A percentile compares a stretch with the other conserved stretches of the same genome.
Evolutionary conservation across 768 basidiomycete species (phyloP).

Genomic region (Lentinula detonsa): DNA sequence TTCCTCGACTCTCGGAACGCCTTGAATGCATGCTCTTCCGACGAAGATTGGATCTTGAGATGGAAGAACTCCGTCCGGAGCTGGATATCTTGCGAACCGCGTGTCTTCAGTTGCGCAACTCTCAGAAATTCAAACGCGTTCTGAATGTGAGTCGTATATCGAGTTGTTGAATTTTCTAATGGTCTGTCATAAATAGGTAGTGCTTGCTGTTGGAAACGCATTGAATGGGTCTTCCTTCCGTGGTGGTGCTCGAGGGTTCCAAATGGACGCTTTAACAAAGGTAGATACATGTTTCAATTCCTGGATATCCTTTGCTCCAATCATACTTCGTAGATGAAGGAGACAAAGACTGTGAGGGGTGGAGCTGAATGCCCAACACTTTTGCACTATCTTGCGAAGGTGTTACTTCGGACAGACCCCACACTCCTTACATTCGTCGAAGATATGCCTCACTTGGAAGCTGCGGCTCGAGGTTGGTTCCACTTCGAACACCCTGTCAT

Average conservation of each 20-base stretch:
- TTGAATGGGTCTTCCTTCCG: conserved; percentile 81
- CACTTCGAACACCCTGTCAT: not conserved
- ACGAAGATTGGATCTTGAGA: conserved; percentile 72
- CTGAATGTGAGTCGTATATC: conserved; percentile 45
- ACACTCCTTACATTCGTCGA: conserved; percentile 66
- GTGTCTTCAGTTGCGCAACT: conserved; percentile 59
- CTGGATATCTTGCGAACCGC: conserved; percentile 68
- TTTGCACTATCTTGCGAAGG: conserved; percentile 83
- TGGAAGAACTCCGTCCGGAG: conserved; percentile 82
- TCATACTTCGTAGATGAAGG: conserved; percentile 53
- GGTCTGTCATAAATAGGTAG: conserved; percentile 34
- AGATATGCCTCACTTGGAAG: conserved; percentile 75
- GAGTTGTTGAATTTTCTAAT: not conserved
- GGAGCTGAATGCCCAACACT: conserved; percentile 75
- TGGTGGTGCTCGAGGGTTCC: conserved; percentile 81
- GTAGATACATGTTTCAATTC: conserved; percentile 28
- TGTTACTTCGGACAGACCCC: conserved; percentile 64
- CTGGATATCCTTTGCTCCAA: not conserved
- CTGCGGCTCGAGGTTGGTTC: conserved; percentile 69
- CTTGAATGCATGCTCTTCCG: conserved; percentile 82
- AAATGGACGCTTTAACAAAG: conserved; percentile 76
- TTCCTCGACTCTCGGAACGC: conserved; percentile 70
- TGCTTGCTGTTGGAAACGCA: conserved; percentile 75
- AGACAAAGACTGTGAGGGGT: conserved; percentile 71
- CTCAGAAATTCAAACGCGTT: conserved; percentile 59